phyloP scores from a whole-genome alignment of 805 yeast genomes.

The Teunomyces panamensis region DNA sequence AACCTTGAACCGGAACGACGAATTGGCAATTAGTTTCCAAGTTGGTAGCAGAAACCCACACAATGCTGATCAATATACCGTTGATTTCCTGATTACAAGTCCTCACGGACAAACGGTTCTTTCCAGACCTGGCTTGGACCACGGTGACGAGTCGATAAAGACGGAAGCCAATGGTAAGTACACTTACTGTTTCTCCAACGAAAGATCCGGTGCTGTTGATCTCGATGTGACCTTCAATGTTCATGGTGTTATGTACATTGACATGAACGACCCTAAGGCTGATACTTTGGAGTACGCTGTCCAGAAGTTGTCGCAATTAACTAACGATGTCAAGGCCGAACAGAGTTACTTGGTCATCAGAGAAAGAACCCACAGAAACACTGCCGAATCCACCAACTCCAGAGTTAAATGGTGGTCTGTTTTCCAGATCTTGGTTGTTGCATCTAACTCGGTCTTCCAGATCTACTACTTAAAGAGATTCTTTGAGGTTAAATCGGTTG shows the following conservation, averaged over 20 bases:
- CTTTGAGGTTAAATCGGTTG: constrained; percentile 90
- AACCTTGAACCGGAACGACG: constrained; percentile 76
- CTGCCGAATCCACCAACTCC: constrained; percentile 95
- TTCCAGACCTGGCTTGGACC: constrained; percentile 57
- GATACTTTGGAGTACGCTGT: constrained; percentile 85
- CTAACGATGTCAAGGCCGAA: constrained; percentile 88
- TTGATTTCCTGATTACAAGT: constrained; percentile 55
- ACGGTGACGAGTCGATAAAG: constrained; percentile 72
- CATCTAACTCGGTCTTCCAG: constrained; percentile 85
- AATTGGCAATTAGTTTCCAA: constrained; percentile 84
- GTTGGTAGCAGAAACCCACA: constrained; percentile 85
- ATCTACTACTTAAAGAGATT: constrained; percentile 90
- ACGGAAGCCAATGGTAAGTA: constrained; percentile 72
- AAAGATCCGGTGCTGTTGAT: constrained; percentile 64
- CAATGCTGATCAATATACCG: constrained; percentile 59
- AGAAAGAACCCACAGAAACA: constrained; percentile 96
- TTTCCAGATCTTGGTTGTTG: constrained; percentile 84
- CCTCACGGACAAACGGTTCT: constrained; percentile 49
- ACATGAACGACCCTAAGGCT: constrained; percentile 68
- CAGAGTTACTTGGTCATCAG: constrained; percentile 90
- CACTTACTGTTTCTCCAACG: constrained; percentile 90
- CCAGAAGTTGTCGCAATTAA: constrained; percentile 66
- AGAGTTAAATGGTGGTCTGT: constrained; percentile 98
- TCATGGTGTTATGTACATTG: constrained; percentile 87
- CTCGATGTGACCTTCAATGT: constrained; percentile 94